A percentile compares a stretch with the other conserved stretches of the same genome.
These are phyloP conservation scores for Kluyveromyces marxianus DNA, from an alignment of 1,139 yeast genomes.

Conservation along the genomic window DNA sequence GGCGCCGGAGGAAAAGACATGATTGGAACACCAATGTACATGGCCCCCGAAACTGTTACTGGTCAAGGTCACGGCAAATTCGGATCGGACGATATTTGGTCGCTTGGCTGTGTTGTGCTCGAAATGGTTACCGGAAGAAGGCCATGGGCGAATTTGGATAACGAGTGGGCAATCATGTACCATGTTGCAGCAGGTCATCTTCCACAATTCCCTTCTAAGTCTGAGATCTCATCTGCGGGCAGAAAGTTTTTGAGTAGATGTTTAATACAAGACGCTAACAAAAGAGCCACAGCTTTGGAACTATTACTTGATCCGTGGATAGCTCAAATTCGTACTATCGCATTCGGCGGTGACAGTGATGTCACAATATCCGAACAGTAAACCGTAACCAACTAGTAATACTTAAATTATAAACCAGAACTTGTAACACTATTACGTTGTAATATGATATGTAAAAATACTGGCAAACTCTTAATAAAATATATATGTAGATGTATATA, in stretches of 20 bases:
- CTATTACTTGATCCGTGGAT: constrained; percentile 89
- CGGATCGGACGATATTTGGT: constrained; percentile 74
- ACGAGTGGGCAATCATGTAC: constrained; percentile 98
- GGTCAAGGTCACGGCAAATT: constrained; percentile 67
- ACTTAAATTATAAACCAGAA: too few relatives aligned
- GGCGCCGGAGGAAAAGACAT: constrained; percentile 32
- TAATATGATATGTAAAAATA: too few relatives aligned
- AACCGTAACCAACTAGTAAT: neutral
- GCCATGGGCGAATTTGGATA: constrained; percentile 88
- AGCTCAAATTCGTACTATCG: constrained; percentile 60
- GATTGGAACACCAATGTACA: constrained; percentile 98
- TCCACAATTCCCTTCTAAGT: constrained; percentile 76
- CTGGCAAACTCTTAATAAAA: too few relatives aligned
- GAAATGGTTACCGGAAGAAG: constrained; percentile 81
- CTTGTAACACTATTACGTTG: too few relatives aligned
- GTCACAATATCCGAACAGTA: neutral
- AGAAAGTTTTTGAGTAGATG: constrained; percentile 64
- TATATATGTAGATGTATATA: too few relatives aligned
- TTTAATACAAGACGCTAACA: constrained; percentile 73
- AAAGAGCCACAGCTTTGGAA: constrained; percentile 79
- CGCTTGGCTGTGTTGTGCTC: constrained; percentile 71
- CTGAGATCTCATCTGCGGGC: constrained; percentile 73
- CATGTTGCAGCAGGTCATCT: constrained; percentile 94
- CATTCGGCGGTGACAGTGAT: constrained; percentile 43
- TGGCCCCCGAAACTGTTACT: constrained; percentile 95